These are phyloP conservation scores for Pseudozyma thailandica DNA, from an alignment of 1,284 basidiomycete genomes.

Conservation along the genomic window DNA sequence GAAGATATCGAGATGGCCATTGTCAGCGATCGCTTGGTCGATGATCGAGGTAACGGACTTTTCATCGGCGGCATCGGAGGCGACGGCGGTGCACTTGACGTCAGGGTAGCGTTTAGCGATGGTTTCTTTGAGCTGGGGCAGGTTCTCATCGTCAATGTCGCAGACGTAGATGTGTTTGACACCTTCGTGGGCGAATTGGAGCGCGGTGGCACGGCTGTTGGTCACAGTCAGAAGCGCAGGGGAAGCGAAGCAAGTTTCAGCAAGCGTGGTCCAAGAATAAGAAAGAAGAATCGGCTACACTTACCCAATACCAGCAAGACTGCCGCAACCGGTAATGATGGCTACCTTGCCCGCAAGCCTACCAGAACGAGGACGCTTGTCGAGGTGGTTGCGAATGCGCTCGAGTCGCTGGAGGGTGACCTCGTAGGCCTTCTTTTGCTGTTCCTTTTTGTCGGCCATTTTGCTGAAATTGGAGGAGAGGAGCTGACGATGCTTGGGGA, in stretches of 20 bases:
- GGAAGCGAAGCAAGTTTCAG: constrained; percentile 4
- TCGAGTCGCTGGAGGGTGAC: constrained; percentile 71
- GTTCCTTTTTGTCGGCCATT: constrained; percentile 33
- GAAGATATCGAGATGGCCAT: constrained; percentile 88
- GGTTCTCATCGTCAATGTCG: constrained; percentile 78
- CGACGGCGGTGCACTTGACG: constrained; percentile 73
- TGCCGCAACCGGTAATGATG: constrained; percentile 79
- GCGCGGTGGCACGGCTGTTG: constrained; percentile 29
- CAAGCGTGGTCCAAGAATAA: background rate
- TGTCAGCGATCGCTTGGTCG: constrained; percentile 78
- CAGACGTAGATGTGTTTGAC: constrained; percentile 85
- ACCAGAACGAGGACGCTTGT: constrained; percentile 72
- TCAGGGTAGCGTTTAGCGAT: constrained; percentile 79
- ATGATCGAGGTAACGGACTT: constrained; percentile 77
- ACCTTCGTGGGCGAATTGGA: constrained; percentile 71
- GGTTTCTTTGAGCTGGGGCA: constrained; percentile 77
- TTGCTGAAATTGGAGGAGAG: background rate
- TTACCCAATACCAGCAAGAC: constrained; percentile 62
- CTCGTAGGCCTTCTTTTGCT: constrained; percentile 48
- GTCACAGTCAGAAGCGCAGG: background rate
- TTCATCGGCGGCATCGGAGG: constrained; percentile 86
- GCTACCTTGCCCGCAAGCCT: constrained; percentile 84
- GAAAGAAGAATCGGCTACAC: background rate
- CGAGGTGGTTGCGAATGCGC: constrained; percentile 78
- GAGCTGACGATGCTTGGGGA: background rate